phyloP scores from a whole-genome alignment of 257 asterid species.

The Parsonsia alboflavescens region DNA sequence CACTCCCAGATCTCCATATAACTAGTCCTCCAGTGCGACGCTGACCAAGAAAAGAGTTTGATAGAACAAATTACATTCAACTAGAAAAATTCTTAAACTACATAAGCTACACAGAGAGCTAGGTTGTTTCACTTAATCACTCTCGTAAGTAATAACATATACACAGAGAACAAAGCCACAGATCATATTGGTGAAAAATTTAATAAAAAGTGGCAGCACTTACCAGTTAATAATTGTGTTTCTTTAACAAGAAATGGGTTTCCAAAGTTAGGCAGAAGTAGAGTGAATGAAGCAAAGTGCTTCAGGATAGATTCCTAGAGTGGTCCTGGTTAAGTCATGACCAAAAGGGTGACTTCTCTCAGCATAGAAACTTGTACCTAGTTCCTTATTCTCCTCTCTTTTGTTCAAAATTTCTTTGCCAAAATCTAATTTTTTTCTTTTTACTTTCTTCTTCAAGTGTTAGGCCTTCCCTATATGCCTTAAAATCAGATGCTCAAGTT shows the following conservation, averaged over 20 bases:
- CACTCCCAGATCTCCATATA: constrained; percentile 98
- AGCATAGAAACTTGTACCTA: background rate
- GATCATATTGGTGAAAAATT: background rate
- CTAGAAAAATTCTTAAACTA: background rate
- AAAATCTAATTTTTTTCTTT: background rate
- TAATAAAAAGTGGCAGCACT: background rate
- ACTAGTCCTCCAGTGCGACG: constrained; percentile 92
- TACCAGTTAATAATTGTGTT: background rate
- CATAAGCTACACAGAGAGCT: background rate
- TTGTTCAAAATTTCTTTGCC: background rate
- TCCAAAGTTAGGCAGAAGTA: background rate
- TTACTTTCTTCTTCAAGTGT: background rate
- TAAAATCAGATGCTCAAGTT: background rate
- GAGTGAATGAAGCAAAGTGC: background rate
- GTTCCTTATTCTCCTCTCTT: background rate
- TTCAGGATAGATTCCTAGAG: background rate
- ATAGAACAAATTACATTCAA: background rate
- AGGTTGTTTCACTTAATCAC: background rate
- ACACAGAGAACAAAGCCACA: background rate
- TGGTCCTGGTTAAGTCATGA: background rate
- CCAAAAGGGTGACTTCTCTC: background rate
- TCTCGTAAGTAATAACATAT: background rate
- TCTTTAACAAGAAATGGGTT: background rate
- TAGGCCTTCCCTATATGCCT: background rate
- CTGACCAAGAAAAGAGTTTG: constrained; percentile 33